Percentiles rank a stretch among this genome's conserved stretches.
Evolutionary conservation across 306 rosid genomes (phyloP).

Genomic region (Cyamopsis tetragonoloba): DNA sequence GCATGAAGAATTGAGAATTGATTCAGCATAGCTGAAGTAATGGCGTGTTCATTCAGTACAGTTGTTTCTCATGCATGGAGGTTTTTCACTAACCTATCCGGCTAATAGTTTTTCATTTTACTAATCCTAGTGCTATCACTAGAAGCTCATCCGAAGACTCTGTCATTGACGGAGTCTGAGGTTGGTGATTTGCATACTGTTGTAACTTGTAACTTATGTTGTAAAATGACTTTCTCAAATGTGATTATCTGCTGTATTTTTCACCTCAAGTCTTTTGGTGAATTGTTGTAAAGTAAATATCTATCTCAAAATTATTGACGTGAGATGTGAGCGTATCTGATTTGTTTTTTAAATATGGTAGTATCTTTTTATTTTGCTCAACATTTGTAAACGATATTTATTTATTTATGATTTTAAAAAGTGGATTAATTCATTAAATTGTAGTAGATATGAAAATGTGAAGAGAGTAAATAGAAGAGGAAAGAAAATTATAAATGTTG

Average conservation of each 20-base stretch:
- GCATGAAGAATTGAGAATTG: conserved; percentile 32
- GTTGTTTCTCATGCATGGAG: conserved; percentile 28
- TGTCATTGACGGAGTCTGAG: conserved; percentile 27
- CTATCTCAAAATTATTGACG: background rate
- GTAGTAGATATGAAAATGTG: too few species aligned
- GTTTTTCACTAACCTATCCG: conserved; percentile 31
- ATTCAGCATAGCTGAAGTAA: conserved; percentile 25
- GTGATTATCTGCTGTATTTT: conserved; percentile 27
- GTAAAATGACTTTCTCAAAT: conserved; percentile 28
- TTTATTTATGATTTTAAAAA: too few species aligned
- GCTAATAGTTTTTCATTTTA: conserved; percentile 23
- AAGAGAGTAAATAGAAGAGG: too few species aligned
- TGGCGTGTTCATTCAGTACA: conserved; percentile 24
- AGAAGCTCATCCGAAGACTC: conserved; percentile 26
- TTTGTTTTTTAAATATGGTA: background rate
- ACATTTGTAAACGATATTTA: too few species aligned
- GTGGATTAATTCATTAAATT: too few species aligned
- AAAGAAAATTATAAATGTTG: too few species aligned
- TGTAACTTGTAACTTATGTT: conserved; percentile 42
- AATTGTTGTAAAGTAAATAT: background rate
- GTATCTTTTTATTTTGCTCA: too few species aligned
- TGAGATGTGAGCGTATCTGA: background rate
- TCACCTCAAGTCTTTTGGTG: conserved; percentile 10
- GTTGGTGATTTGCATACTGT: conserved; percentile 34
- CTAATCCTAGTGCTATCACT: conserved; percentile 24